A percentile compares a stretch with the other conserved stretches of the same genome.
These are phyloP conservation scores for Nissolia schottii DNA, from an alignment of 306 rosid species.

Conservation along the genomic window DNA sequence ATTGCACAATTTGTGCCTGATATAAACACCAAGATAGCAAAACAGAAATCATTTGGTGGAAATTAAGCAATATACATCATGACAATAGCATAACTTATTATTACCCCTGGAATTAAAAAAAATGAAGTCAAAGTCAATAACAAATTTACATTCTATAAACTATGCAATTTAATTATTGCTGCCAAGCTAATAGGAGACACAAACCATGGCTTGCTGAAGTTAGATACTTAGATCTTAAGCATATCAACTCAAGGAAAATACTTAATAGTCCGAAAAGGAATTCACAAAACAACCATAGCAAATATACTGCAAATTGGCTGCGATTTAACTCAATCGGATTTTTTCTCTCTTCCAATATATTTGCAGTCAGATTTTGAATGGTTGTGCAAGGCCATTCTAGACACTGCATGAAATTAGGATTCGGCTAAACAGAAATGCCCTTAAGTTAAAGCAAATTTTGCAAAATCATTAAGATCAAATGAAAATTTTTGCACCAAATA, in stretches of 20 bases:
- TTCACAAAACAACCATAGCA: no score
- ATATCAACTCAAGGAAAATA: neutral
- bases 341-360: no score
- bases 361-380: no score
- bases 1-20: neutral
- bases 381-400: no score
- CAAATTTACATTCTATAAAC: neutral
- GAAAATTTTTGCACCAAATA: no score
- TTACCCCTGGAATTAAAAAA: neutral
- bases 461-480: neutral
- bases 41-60: neutral
- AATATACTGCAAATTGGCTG: no score
- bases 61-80: neutral
- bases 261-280: no score
- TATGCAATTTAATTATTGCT: neutral
- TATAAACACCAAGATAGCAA: neutral
- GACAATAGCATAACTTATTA: neutral
- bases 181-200: constrained; percentile 5
- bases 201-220: constrained; percentile 3
- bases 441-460: neutral
- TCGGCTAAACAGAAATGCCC: no score
- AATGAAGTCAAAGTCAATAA: neutral
- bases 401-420: no score
- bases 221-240: constrained; percentile 14
- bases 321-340: no score